Conservation (phyloP, 2,329 filamentous ascomycete genomes). For the Fusarium denticulatum region DNA sequence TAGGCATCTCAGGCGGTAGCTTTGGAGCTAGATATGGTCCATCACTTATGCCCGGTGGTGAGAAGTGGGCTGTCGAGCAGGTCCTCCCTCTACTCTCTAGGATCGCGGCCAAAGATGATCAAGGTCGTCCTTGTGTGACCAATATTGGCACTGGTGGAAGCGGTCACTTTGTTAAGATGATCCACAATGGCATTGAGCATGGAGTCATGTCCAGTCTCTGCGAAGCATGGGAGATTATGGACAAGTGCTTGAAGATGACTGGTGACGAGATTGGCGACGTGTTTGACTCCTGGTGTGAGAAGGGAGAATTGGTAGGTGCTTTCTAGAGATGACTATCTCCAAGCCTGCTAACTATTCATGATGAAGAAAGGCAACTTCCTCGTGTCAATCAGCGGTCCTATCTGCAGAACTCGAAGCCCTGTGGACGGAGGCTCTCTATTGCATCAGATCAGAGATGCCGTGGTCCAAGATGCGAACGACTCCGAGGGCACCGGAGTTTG, state of each 20-base stretch:
- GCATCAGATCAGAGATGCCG: conserved; percentile 72
- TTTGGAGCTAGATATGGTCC: conserved; percentile 73
- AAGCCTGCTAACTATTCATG: background rate
- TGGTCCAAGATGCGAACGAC: conserved; percentile 74
- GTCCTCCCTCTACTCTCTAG: conserved; percentile 69
- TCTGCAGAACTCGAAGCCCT: conserved; percentile 61
- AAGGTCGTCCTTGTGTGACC: conserved; percentile 68
- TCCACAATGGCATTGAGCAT: conserved; percentile 79
- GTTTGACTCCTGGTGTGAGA: conserved; percentile 68
- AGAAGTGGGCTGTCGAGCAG: conserved; percentile 64
- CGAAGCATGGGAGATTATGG: conserved; percentile 73
- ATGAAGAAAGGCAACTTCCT: conserved; percentile 64
- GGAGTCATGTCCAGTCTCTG: conserved; percentile 73
- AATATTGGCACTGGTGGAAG: conserved; percentile 69
- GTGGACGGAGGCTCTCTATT: conserved; percentile 61
- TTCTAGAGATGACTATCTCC: accelerated
- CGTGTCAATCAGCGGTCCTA: conserved; percentile 69
- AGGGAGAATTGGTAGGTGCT: conserved; percentile 62
- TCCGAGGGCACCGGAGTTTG: conserved; percentile 75
- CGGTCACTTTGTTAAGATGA: conserved; percentile 80
- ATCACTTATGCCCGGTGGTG: conserved; percentile 73
- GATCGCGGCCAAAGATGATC: conserved; percentile 69
- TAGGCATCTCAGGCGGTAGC: conserved; percentile 76
- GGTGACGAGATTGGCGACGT: conserved; percentile 69
- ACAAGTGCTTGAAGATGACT: conserved; percentile 64